Base-by-base conservation (phyloP, 345 rosid genomes). In the Dovyalis caffra region DNA sequence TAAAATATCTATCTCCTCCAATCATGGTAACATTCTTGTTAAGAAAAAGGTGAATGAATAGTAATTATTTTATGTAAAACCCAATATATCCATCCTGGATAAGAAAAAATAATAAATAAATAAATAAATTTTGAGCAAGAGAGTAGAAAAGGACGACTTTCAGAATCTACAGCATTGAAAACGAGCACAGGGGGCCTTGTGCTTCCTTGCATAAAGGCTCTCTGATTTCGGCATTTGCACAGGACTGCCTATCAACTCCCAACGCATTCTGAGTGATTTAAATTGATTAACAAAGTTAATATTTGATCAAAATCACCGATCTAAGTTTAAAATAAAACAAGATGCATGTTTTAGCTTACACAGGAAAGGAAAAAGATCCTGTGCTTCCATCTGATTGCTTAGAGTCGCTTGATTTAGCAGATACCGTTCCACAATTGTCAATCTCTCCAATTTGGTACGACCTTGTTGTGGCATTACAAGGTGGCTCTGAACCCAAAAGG, bases 221-320 rank as follows among this genome's bases (percentile, higher is more conserved):
- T 89, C 86, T 68, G 88, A 66, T 80, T 79, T 88, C 56, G 97
- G 96, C 96, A 90, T 90, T 64, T 85, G 86, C 60, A 72, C 84
- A 1, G 97, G 97, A 76, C 96, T 92, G 15, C 91, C 97, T 82
- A 78, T 83, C 90, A 88, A 81, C 63, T 89, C 92, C 79, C 81
- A 83, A 31, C 89, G 86, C 74, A 92, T 70, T 76, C 97, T 92
- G 91, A 80, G 83, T 21, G 2, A 21, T 29, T 69, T 49, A 68
- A 47, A 5, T 31, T 6, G 8, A 8, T n/a, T 12, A 64, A 9
- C 56, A 73, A 40, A 1, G 51, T 16, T 8, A 2, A 18, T 15
- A n/a, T 18, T 15, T 11, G 21, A n/a, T n/a, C n/a, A 23, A 9
- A 31, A 5, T 6, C 0, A 31, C 20, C 56, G 18, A 34, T 25